Evolutionary conservation across 2,329 filamentous ascomycete species (phyloP).

Genomic region (Botrytis elliptica): DNA sequence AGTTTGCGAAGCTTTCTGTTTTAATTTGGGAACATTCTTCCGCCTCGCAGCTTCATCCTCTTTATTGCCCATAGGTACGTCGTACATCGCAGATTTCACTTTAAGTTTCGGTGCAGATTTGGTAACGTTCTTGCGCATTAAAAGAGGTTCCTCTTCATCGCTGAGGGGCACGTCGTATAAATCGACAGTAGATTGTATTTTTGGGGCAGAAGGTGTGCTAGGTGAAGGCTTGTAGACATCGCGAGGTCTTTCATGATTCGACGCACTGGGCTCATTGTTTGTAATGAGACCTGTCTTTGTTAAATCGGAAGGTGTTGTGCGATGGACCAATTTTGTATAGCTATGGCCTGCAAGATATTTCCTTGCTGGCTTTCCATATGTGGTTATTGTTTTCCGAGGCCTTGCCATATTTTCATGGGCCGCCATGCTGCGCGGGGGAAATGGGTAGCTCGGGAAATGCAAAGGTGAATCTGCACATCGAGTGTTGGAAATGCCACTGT

Average conservation of each 20-base stretch:
- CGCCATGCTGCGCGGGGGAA: conserved; percentile 31
- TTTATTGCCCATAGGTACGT: conserved; percentile 30
- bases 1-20: conserved; percentile 14
- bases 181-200: conserved; percentile 16
- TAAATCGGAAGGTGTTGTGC: conserved; percentile 30
- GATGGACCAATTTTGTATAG: conserved; percentile 28
- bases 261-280: conserved; percentile 15
- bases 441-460: conserved; percentile 6
- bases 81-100: conserved; percentile 26
- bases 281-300: conserved; percentile 17
- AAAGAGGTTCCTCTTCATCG: conserved; percentile 25
- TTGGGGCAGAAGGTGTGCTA: conserved; percentile 12
- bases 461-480: conserved; percentile 15
- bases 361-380: conserved; percentile 39
- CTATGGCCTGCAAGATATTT: conserved; percentile 35
- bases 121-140: conserved; percentile 19
- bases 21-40: conserved; percentile 25
- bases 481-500: conserved; percentile 7
- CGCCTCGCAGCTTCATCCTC: conserved; percentile 11
- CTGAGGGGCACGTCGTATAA: conserved; percentile 34
- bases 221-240: conserved; percentile 8
- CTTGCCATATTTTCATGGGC: conserved; percentile 29
- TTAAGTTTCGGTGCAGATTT: conserved; percentile 14
- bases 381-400: conserved; percentile 37
- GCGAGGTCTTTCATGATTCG: conserved; percentile 15